Percentiles rank a stretch among this genome's conserved stretches.
These are phyloP conservation scores for Ophiostoma perfectum DNA, from an alignment of 2,329 filamentous ascomycete species.

Conservation along the genomic window DNA sequence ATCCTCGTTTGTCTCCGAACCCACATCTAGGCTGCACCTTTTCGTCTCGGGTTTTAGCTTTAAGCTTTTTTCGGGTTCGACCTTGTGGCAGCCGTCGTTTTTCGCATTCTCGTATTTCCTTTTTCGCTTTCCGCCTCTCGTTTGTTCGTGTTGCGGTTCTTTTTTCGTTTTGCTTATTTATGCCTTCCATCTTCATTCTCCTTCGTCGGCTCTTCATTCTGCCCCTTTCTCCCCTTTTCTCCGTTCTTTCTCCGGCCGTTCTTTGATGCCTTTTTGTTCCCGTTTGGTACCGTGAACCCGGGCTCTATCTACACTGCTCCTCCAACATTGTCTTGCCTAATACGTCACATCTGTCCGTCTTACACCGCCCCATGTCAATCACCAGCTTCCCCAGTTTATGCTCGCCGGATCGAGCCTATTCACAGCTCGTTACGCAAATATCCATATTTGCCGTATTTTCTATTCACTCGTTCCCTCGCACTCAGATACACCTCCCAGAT, in stretches of 20 bases:
- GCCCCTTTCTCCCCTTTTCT: not conserved
- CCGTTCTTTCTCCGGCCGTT: no score
- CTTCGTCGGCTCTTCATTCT: not conserved
- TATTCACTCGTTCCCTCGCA: not conserved
- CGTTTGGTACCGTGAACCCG: no score
- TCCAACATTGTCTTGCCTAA: not conserved
- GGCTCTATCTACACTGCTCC: not conserved
- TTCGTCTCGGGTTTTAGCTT: not conserved
- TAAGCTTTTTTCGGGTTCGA: conserved; percentile 7
- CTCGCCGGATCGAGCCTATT: not conserved
- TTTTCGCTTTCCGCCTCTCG: not conserved
- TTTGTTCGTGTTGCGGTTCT: not conserved
- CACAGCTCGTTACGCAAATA: not conserved
- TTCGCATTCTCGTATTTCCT: conserved; percentile 9
- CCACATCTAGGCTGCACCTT: not conserved
- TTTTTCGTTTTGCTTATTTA: no score
- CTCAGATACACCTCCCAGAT: not conserved
- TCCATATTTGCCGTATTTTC: not conserved
- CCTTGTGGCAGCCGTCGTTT: not conserved
- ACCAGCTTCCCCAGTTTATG: not conserved
- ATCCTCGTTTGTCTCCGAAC: not conserved
- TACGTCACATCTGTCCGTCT: conserved; percentile 3
- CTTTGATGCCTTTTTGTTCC: no score
- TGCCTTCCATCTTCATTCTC: not conserved
- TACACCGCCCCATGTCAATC: conserved; percentile 10